A percentile compares a stretch with the other conserved stretches of the same genome.
Conservation (phyloP, 345 rosid species). For the Eucalyptus brandiana region DNA sequence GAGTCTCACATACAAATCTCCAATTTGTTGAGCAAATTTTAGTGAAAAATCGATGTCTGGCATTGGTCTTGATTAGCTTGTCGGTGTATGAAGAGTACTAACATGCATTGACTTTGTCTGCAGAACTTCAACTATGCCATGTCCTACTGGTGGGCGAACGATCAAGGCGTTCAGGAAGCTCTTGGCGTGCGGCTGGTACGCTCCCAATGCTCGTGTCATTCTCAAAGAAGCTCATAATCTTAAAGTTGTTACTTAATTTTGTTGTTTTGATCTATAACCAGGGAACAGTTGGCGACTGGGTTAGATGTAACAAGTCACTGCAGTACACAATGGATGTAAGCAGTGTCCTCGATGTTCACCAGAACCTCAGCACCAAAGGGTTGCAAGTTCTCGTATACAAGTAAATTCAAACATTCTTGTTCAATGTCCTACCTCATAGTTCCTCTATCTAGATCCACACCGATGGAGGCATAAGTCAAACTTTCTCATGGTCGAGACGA, state of each 20-base stretch:
- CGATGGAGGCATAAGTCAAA: background rate
- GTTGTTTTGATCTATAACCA: background rate
- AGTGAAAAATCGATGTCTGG: background rate
- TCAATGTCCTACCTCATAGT: background rate
- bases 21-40: background rate
- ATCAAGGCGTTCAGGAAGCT: slow-evolving; percentile 8
- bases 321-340: slow-evolving; percentile 1
- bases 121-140: slow-evolving; percentile 12
- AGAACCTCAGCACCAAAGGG: slow-evolving; percentile 1
- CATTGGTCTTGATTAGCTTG: background rate
- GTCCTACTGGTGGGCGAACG: slow-evolving; percentile 13
- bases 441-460: background rate
- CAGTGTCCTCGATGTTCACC: slow-evolving; percentile 7
- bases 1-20: background rate
- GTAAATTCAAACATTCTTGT: background rate
- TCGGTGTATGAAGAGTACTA: background rate
- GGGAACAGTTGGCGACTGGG: slow-evolving; percentile 9
- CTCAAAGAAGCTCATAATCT: background rate
- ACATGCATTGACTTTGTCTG: background rate
- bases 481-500: background rate
- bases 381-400: slow-evolving; percentile 5
- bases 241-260: background rate
- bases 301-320: slow-evolving; percentile 14
- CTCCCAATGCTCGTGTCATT: background rate
- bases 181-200: slow-evolving; percentile 13